Evolutionary conservation across 129 eudicot species (phyloP).

Genomic region (Flaveria robusta): DNA sequence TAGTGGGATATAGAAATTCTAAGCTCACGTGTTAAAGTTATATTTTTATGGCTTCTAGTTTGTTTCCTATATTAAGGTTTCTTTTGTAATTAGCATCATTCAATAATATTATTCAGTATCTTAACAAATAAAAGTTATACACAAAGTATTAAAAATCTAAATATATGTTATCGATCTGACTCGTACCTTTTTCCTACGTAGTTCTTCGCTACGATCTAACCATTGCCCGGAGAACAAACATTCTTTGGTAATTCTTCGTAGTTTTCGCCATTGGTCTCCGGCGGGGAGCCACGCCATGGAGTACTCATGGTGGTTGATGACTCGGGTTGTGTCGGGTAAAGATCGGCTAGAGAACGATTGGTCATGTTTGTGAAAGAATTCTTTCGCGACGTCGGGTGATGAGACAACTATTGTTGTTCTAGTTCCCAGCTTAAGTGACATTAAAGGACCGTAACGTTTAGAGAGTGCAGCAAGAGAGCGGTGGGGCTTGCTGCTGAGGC

Average conservation of each 20-base stretch:
- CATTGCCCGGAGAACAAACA: constrained; percentile 3
- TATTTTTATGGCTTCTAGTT: no score
- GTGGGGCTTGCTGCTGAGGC: not conserved
- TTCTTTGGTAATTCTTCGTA: constrained; percentile 10
- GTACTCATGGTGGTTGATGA: not conserved
- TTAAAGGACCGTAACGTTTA: not conserved
- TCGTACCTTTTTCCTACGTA: constrained; percentile 10
- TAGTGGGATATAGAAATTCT: no score
- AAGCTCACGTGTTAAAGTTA: no score
- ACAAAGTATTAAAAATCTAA: no score
- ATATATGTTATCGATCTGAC: no score
- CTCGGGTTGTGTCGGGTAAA: not conserved
- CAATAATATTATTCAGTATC: no score
- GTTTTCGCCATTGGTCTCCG: not conserved
- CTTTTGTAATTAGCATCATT: no score
- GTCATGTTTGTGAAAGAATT: constrained; percentile 5
- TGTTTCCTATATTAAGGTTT: no score
- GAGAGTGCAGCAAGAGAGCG: not conserved
- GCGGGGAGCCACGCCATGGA: constrained; percentile 1
- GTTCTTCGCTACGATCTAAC: not conserved
- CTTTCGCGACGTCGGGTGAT: not conserved
- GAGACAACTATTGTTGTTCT: not conserved
- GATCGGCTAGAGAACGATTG: not conserved
- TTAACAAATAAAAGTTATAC: no score
- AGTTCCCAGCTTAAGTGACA: constrained; percentile 5